These are phyloP conservation scores for Stemphylium beticola DNA, from an alignment of 2,329 filamentous ascomycete genomes.

Conservation along the genomic window DNA sequence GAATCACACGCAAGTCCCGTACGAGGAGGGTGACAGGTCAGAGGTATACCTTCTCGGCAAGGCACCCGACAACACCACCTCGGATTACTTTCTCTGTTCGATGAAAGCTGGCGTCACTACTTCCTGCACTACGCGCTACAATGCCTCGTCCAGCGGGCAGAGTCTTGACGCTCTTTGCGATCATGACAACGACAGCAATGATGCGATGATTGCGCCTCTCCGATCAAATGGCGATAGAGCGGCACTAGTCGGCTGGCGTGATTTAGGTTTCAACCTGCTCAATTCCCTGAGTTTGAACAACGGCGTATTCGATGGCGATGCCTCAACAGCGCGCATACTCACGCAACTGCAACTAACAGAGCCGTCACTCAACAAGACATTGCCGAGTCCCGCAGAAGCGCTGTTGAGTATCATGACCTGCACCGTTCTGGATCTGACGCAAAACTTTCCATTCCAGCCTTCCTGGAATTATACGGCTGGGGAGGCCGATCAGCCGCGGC, in stretches of 20 bases:
- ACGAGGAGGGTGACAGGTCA: conserved; percentile 1
- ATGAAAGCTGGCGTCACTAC: conserved; percentile 10
- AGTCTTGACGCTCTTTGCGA: conserved; percentile 10
- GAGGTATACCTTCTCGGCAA: conserved; percentile 13
- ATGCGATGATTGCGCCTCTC: background rate
- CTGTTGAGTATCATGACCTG: conserved; percentile 6
- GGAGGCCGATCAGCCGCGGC: background rate
- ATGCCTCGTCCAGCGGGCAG: conserved; percentile 10
- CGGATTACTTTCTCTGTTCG: conserved; percentile 12
- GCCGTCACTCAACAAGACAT: conserved; percentile 3
- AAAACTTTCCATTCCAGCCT: conserved; percentile 6
- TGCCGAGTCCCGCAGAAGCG: conserved; percentile 6
- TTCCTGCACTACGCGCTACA: conserved; percentile 12
- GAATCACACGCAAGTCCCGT: conserved; percentile 7
- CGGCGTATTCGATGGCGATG: conserved; percentile 13
- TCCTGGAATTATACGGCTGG: background rate
- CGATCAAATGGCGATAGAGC: background rate
- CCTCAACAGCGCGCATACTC: conserved; percentile 8
- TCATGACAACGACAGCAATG: background rate
- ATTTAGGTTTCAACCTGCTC: conserved; percentile 8
- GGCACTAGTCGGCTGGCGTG: conserved; percentile 5
- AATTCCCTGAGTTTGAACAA: conserved; percentile 14
- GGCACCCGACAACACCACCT: conserved; percentile 5
- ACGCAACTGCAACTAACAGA: conserved; percentile 8
- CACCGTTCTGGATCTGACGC: conserved; percentile 9